A percentile compares a stretch with the other conserved stretches of the same genome.
These are phyloP conservation scores for Solanum bulbocastanum DNA, from an alignment of 257 asterid genomes.

Conservation along the genomic window DNA sequence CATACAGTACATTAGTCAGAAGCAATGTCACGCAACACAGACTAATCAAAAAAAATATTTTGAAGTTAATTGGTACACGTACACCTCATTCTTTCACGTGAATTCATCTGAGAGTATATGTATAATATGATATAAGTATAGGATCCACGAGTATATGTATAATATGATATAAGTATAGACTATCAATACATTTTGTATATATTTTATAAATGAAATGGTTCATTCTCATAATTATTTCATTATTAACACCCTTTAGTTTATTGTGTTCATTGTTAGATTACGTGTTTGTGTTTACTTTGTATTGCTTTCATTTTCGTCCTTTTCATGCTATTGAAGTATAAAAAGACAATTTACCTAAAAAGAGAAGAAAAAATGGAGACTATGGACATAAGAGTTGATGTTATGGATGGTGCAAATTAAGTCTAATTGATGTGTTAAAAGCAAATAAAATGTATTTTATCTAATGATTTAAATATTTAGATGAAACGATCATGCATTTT, in stretches of 20 bases:
- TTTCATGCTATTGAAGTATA: neutral
- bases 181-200: neutral
- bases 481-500: too few relatives aligned
- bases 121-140: too few relatives aligned
- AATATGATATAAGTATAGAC: neutral
- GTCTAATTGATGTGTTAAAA: too few relatives aligned
- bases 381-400: neutral
- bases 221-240: neutral
- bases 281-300: neutral
- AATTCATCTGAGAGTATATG: too few relatives aligned
- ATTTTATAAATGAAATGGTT: too few relatives aligned
- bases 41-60: too few relatives aligned
- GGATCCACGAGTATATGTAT: too few relatives aligned
- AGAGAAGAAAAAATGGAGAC: neutral
- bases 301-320: neutral
- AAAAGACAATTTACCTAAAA: neutral
- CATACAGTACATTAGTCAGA: neutral
- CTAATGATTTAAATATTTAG: too few relatives aligned
- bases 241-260: neutral
- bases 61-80: rapidly evolving
- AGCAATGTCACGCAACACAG: neutral
- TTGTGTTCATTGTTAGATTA: neutral
- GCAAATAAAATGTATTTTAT: neutral
- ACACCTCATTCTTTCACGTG: neutral
- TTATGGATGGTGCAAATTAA: neutral